Conservation (phyloP, 192 early-diverging fungal genomes). For the Dispira parvispora region DNA sequence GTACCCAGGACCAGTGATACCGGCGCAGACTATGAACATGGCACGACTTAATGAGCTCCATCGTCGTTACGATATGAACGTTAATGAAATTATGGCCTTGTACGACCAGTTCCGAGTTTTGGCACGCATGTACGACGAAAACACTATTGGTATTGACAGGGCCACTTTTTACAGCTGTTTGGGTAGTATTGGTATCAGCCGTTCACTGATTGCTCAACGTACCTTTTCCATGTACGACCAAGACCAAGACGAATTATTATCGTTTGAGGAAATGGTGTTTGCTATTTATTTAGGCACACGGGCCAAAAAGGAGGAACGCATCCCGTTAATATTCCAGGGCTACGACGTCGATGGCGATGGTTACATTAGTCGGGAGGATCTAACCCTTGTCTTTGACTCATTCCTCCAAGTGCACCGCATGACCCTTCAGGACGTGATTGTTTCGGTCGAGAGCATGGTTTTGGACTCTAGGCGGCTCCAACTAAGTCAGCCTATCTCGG, state of each 20-base stretch:
- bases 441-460: slow-evolving; percentile 74
- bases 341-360: slow-evolving; percentile 87
- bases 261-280: slow-evolving; percentile 65
- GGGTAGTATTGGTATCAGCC: slow-evolving; percentile 64
- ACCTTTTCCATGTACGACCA: slow-evolving; percentile 85
- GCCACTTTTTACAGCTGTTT: slow-evolving; percentile 73
- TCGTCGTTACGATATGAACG: slow-evolving; percentile 33
- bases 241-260: slow-evolving; percentile 57
- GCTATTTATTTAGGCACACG: slow-evolving; percentile 71
- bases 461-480: slow-evolving; percentile 70
- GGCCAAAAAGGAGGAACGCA: slow-evolving; percentile 79
- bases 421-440: slow-evolving; percentile 74
- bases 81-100: slow-evolving; percentile 68
- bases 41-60: slow-evolving; percentile 12
- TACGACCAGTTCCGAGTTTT: slow-evolving; percentile 76
- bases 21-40: slow-evolving; percentile 12
- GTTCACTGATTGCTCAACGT: slow-evolving; percentile 70
- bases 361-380: slow-evolving; percentile 60
- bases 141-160: slow-evolving; percentile 51
- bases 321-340: slow-evolving; percentile 70
- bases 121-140: slow-evolving; percentile 36
- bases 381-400: slow-evolving; percentile 80
- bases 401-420: slow-evolving; percentile 84
- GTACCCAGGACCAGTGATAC: slow-evolving; percentile 48
- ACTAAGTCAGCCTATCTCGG: slow-evolving; percentile 69